phyloP scores from a whole-genome alignment of 345 rosid species.

The Euphorbia tirucalli region DNA sequence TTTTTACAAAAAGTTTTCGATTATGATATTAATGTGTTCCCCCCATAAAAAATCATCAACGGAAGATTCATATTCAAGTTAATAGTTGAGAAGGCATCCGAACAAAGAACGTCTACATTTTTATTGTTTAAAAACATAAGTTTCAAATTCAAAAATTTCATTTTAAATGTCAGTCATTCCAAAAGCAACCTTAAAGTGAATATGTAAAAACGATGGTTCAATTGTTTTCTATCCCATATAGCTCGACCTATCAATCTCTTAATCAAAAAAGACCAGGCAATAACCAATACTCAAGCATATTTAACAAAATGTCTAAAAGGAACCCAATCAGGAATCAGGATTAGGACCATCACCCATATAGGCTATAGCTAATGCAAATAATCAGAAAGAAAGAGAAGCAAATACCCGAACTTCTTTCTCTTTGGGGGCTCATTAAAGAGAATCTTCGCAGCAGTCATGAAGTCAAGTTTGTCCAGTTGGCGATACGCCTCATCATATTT shows the following conservation, averaged over 20 bases:
- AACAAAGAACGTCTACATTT: background rate
- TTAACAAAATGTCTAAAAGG: conserved; percentile 33
- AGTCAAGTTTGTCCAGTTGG: conserved; percentile 75
- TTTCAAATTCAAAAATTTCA: background rate
- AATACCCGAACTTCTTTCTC: conserved; percentile 77
- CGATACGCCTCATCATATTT: conserved; percentile 51
- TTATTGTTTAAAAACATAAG: background rate
- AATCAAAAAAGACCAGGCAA: background rate
- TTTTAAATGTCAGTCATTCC: background rate
- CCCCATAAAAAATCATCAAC: background rate
- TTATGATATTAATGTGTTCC: background rate
- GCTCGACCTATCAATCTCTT: background rate
- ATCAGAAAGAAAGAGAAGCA: background rate
- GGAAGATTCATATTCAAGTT: background rate
- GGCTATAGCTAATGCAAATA: background rate
- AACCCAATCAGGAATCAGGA: background rate
- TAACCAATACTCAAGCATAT: conserved; percentile 13
- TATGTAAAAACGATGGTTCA: background rate
- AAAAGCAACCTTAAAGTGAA: background rate
- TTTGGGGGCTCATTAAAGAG: conserved; percentile 64
- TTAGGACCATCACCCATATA: background rate
- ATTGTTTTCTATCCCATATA: background rate
- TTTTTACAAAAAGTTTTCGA: too few species aligned
- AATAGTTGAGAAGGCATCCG: background rate
- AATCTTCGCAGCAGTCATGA: conserved; percentile 70